A percentile compares a stretch with the other conserved stretches of the same genome.
phyloP scores from a whole-genome alignment of 176 grass and related monocot species.

The Themeda triandra region DNA sequence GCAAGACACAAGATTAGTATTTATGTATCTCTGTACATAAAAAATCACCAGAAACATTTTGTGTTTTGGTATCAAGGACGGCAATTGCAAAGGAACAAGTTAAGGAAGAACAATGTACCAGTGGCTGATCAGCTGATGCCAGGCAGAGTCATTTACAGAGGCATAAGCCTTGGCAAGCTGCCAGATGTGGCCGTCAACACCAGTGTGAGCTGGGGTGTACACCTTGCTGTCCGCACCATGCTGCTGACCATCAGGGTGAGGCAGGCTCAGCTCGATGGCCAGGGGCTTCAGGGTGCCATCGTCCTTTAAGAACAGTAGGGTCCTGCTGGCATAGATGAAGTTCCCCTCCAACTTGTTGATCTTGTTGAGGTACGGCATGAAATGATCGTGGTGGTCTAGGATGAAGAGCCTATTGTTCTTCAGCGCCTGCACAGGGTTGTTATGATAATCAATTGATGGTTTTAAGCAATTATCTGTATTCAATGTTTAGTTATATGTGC shows the following conservation, averaged over 20 bases:
- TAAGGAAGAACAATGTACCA: conserved; percentile 37
- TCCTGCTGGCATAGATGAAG: conserved; percentile 70
- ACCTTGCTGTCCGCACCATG: conserved; percentile 52
- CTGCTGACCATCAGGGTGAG: conserved; percentile 39
- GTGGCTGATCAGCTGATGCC: conserved; percentile 91
- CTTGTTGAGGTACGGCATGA: conserved; percentile 71
- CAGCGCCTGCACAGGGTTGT: conserved; percentile 56
- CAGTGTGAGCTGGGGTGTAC: conserved; percentile 48
- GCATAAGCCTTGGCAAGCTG: conserved; percentile 92
- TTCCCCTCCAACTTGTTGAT: conserved; percentile 62
- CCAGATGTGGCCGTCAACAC: conserved; percentile 55
- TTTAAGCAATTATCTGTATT: not conserved
- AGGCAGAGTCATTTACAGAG: conserved; percentile 81
- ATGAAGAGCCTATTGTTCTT: conserved; percentile 67
- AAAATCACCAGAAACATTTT: not conserved
- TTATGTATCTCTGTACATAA: not conserved
- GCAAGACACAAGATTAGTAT: not conserved
- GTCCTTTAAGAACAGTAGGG: conserved; percentile 61
- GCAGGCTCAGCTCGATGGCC: conserved; percentile 82
- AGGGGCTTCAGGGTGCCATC: conserved; percentile 74
- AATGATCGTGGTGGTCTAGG: conserved; percentile 79
- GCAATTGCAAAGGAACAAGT: not conserved
- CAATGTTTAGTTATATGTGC: not conserved
- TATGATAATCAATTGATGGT: conserved; percentile 1
- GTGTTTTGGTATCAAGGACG: too few relatives aligned